phyloP scores from a whole-genome alignment of 495 filamentous ascomycete species.

The Tuber magnatum region DNA sequence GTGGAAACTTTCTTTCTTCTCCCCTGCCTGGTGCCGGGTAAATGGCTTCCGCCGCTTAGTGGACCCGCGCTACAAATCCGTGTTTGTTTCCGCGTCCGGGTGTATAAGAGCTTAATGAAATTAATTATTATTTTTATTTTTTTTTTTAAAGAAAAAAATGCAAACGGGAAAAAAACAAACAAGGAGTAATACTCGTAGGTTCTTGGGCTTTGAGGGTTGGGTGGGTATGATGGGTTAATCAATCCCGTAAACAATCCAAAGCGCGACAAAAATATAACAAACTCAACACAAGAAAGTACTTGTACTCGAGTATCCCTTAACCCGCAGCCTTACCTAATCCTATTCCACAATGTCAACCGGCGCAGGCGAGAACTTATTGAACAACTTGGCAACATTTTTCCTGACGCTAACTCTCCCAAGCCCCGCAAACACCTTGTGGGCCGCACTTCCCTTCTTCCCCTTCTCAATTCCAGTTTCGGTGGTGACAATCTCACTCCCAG shows the following conservation, averaged over 20 bases:
- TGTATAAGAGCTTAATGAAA: no score
- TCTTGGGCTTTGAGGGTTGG: no score
- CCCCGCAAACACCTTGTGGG: background rate
- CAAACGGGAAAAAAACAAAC: no score
- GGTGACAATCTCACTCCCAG: background rate
- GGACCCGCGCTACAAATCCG: no score
- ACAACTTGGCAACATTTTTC: background rate
- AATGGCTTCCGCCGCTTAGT: no score
- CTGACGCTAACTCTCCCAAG: background rate
- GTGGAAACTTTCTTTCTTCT: no score
- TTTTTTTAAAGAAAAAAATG: no score
- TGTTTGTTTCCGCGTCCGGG: no score
- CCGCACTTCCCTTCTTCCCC: background rate
- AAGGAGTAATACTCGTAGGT: no score
- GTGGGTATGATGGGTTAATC: background rate
- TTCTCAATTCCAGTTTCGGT: background rate
- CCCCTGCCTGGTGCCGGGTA: no score
- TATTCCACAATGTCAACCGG: background rate
- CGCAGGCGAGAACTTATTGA: background rate
- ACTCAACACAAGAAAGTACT: background rate
- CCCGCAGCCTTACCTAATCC: background rate
- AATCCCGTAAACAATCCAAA: background rate
- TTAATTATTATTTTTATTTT: no score
- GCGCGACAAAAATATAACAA: background rate
- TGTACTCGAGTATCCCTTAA: background rate